phyloP scores from a whole-genome alignment of 306 rosid genomes.

The Trichosanthes cucumerina region DNA sequence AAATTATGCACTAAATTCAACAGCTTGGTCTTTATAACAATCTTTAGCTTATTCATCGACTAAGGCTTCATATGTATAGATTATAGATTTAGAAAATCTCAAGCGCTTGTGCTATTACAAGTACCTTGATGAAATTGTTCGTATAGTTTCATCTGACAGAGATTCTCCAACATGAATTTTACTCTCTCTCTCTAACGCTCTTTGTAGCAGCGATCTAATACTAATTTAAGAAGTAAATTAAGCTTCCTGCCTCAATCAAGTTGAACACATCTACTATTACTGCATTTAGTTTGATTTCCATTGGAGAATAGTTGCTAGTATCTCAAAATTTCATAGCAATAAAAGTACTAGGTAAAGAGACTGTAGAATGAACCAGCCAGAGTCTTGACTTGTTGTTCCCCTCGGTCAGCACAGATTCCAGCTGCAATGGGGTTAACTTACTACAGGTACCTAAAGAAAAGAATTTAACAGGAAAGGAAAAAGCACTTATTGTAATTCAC shows the following conservation, averaged over 20 bases:
- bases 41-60: neutral
- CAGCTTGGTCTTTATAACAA: neutral
- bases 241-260: neutral
- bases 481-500: slow-evolving; percentile 8
- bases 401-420: slow-evolving; percentile 81
- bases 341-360: slow-evolving; percentile 5
- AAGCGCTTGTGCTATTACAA: neutral
- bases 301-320: neutral
- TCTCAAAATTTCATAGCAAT: neutral
- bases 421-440: slow-evolving; percentile 79
- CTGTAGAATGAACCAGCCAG: slow-evolving; percentile 62
- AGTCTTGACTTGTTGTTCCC: slow-evolving; percentile 62
- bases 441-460: slow-evolving; percentile 39
- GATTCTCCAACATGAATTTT: neutral
- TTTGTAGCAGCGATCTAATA: neutral
- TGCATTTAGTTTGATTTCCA: neutral
- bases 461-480: slow-evolving; percentile 2
- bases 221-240: neutral
- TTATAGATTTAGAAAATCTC: neutral
- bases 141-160: neutral
- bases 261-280: neutral
- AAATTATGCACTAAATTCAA: neutral
- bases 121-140: neutral
- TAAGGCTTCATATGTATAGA: neutral
- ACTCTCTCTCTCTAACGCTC: neutral